Conservation (phyloP, 2,329 filamentous ascomycete genomes). For the Fusarium haematococcum region DNA sequence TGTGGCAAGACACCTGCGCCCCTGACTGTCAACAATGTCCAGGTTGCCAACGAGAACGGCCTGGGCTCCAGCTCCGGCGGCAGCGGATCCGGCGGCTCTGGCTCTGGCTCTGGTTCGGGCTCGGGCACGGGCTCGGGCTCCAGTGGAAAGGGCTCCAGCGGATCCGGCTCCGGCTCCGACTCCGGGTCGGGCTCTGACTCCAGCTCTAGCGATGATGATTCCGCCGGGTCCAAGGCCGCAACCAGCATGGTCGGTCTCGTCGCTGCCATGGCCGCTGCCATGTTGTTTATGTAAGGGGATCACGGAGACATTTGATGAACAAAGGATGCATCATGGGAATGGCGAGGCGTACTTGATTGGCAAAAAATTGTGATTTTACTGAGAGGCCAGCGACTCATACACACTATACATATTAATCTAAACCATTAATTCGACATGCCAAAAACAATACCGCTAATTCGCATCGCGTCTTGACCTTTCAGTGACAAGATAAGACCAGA, state of each 20-base stretch:
- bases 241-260: slow-evolving; percentile 19
- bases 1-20: slow-evolving; percentile 24
- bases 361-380: background rate
- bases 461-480: background rate
- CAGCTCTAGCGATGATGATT: slow-evolving; percentile 4
- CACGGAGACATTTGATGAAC: background rate
- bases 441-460: background rate
- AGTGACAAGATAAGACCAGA: background rate
- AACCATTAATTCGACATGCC: background rate
- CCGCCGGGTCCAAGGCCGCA: slow-evolving; percentile 11
- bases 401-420: background rate
- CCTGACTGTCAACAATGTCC: slow-evolving; percentile 26
- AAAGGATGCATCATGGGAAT: slow-evolving; percentile 3
- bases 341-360: background rate
- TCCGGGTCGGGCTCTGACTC: slow-evolving; percentile 10
- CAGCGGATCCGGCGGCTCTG: slow-evolving; percentile 5
- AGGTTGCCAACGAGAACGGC: slow-evolving; percentile 21
- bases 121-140: slow-evolving; percentile 10
- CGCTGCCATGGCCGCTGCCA: slow-evolving; percentile 16
- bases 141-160: background rate
- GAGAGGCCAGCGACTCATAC: background rate
- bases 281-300: slow-evolving; percentile 4
- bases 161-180: slow-evolving; percentile 7
- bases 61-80: slow-evolving; percentile 23
- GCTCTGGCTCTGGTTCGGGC: slow-evolving; percentile 14